Base-by-base conservation (phyloP, 108 stramenopile species). In the Conticribra weissflogii region DNA sequence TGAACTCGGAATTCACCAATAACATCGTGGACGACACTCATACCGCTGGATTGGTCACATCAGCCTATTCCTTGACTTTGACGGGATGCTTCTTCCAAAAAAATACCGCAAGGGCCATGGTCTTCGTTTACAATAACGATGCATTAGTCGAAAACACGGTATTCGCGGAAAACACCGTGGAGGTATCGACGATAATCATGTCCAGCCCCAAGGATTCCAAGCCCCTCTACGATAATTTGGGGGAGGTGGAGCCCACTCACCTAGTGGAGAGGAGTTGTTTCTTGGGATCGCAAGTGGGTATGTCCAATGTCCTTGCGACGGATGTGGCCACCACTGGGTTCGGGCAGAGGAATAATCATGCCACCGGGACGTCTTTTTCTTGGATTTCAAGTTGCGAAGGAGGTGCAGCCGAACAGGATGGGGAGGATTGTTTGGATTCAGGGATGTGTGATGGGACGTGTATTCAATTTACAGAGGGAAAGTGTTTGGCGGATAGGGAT, bases 371-470 rank as follows among this genome's bases (percentile, higher is more conserved):
- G n/a, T 45, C 29, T 31, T 76, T 68, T 36, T 52, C 66, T 12
- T 76, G 75, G 75, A 67, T 46, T 0, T 76, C 75, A 17, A 63
- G 53, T 14, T 76, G 75, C 44, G 67, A 76, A 33, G 75, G 66
- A 5, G 61, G 54, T 33, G 75, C 67, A 27, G 75, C 67, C 3
- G 75, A 76, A 48, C 30, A 58, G 67, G 2, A 45, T 47, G 75
- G 75, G n/a, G 33, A 68, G 27, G 75, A 76, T 41, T 76, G 75
- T 55, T 56, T 63, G 31, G 49, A 44, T 36, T 49, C 3, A 3
- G 75, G 61, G 9, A 30, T 54, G n/a, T 76, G 75, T 51, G 61
- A 62, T 66, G 75, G 75, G 48, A 68, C 55, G 31, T 76, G 75
- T 52, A 60, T 76, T 14, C 21, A 45, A 46, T 76, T 76, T 68